These are phyloP conservation scores for Pterulicium gracile DNA, from an alignment of 1,284 basidiomycete species.

Conservation along the genomic window DNA sequence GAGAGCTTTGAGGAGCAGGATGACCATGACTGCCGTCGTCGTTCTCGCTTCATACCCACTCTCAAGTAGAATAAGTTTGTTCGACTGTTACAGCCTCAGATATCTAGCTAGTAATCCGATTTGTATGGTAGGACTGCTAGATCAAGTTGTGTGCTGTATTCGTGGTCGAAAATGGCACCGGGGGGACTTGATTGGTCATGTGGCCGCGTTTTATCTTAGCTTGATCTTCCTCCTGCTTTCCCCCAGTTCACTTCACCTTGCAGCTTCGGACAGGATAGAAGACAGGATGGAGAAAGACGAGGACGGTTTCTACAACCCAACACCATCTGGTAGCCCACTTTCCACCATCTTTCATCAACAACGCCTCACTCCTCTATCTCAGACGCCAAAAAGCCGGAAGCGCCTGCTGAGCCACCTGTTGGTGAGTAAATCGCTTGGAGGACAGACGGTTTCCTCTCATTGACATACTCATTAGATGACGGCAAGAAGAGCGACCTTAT, in stretches of 20 bases:
- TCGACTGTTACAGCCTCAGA: too few species aligned
- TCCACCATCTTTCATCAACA: constrained; percentile 3
- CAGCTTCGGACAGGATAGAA: neutral
- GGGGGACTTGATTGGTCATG: too few species aligned
- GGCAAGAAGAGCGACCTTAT: constrained; percentile 45
- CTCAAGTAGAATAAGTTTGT: too few species aligned
- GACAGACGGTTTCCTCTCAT: too few species aligned
- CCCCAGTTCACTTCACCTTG: neutral
- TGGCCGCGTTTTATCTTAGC: neutral
- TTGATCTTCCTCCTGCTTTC: neutral
- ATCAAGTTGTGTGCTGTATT: too few species aligned
- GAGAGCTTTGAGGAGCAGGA: too few species aligned
- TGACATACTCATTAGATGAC: neutral
- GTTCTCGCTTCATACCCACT: too few species aligned
- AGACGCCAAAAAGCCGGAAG: constrained; percentile 11
- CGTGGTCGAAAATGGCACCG: too few species aligned
- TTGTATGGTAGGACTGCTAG: too few species aligned
- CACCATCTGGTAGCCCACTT: constrained; percentile 17
- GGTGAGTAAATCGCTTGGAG: neutral
- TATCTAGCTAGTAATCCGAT: too few species aligned
- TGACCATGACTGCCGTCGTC: too few species aligned
- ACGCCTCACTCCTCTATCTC: constrained; percentile 2
- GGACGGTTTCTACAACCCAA: constrained; percentile 61
- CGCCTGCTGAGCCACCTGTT: neutral
- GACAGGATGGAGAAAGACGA: constrained; percentile 52